These are phyloP conservation scores for Cyberlindnera suaveolens DNA, from an alignment of 805 yeast genomes.

Conservation along the genomic window DNA sequence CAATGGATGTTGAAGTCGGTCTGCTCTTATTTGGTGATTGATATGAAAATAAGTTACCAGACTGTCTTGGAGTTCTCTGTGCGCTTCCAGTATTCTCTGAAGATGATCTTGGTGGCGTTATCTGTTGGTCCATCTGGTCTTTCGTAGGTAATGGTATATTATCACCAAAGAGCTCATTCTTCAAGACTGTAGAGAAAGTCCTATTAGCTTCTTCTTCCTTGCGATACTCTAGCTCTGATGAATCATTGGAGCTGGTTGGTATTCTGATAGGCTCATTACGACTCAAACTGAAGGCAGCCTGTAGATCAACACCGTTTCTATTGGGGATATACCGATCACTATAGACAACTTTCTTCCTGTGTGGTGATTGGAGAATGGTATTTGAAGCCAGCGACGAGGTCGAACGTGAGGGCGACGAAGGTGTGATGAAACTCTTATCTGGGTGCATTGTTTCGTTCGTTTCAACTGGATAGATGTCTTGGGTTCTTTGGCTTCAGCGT, in stretches of 20 bases:
- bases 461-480: too few relatives aligned
- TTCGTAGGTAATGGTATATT: conserved; percentile 45
- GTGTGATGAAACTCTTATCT: conserved; percentile 19
- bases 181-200: conserved; percentile 79
- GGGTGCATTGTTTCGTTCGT: background rate
- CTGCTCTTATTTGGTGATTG: conserved; percentile 63
- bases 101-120: conserved; percentile 29
- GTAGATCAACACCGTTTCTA: conserved; percentile 79
- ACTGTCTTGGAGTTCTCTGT: conserved; percentile 31
- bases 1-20: conserved; percentile 53
- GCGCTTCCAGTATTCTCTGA: conserved; percentile 14
- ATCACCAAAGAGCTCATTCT: conserved; percentile 89
- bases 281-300: conserved; percentile 51
- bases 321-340: conserved; percentile 87
- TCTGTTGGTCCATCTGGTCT: conserved; percentile 22
- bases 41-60: conserved; percentile 63
- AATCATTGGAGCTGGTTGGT: conserved; percentile 23
- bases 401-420: conserved; percentile 27
- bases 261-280: conserved; percentile 15
- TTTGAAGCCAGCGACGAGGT: conserved; percentile 17
- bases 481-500: too few relatives aligned
- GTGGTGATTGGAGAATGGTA: conserved; percentile 25
- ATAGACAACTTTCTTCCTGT: conserved; percentile 41
- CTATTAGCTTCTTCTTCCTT: conserved; percentile 79
- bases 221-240: conserved; percentile 55